Evolutionary conservation across 2,329 filamentous ascomycete species (phyloP), one percentile per base, ranked within the genome.

Genomic region (Ophiobolus disseminans): DNA sequence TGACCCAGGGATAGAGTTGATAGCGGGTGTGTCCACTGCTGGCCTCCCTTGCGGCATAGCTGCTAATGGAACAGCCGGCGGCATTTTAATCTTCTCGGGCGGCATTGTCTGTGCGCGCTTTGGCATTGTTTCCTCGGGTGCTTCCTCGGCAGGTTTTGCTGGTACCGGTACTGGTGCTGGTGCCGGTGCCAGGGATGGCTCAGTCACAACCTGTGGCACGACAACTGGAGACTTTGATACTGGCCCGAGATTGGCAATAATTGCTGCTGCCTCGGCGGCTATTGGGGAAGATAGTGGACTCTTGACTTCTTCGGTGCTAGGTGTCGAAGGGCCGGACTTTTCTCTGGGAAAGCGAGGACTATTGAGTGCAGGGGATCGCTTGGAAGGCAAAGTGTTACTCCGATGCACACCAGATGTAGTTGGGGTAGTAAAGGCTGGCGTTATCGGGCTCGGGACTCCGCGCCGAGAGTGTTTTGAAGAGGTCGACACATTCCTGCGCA

Each of bases 341-440:
- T 65, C 59, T 23, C 53, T 50, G 4, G 62, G 50, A 45, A 73
- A 73, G n/a, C 69, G 66, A 30, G 63, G 56, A 26, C 63, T 65
- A n/a, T 62, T 56, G 34, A 92, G 73, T 7, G 84, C 85, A 6
- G 91, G 90, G 0, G 91, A 94, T 69, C 89, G 88, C 69, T 96
- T 96, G 0, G 93, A 94, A 0, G 94, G 94, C 11, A 97, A 81
- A 3, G 94, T 99, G 69, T 97, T 97, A 75, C 93, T 97, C 58
- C 87, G 78, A 63, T 86, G 82, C n/a, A 90, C 79, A 35, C 85
- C 82, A 32, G 78, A 77, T 23, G 74, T 74, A 36, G 85, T 56
- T 3, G 68, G 57, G 11, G 69, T 60, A 6, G 48, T 56, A 40
- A 71, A 73, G 0, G 63, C 58, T 8, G 70, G 64, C 19, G 66